Evolutionary conservation across 1,284 basidiomycete species (phyloP).

Genomic region (Rhizoctonia solani): DNA sequence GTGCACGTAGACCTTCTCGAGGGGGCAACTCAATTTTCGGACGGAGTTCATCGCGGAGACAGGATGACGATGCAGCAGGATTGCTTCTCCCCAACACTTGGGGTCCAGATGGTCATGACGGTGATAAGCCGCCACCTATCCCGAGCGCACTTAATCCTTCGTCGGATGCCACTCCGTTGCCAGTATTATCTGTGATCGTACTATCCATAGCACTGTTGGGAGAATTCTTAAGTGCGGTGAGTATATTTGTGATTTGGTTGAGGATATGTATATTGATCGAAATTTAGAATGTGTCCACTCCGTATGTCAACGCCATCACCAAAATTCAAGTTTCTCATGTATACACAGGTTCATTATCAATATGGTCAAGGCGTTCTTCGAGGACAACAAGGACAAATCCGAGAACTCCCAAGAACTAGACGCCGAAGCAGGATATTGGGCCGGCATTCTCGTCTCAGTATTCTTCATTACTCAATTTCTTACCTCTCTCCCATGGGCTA

Average conservation of each 20-base stretch:
- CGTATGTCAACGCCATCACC: conserved; percentile 80
- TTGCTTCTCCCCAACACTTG: conserved; percentile 19
- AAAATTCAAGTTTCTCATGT: conserved; percentile 12
- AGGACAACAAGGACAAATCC: not conserved
- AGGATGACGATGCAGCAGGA: conserved; percentile 23
- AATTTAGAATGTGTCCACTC: conserved; percentile 74
- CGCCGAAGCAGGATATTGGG: conserved; percentile 81
- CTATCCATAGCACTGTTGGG: conserved; percentile 92
- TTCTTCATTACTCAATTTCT: conserved; percentile 89
- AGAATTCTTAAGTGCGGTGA: conserved; percentile 79
- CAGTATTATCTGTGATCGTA: conserved; percentile 86
- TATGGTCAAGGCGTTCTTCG: conserved; percentile 25
- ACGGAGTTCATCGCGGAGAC: conserved; percentile 26
- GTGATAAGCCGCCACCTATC: conserved; percentile 61
- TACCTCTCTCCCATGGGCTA: conserved; percentile 92
- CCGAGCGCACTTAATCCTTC: conserved; percentile 65
- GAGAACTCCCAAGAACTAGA: conserved; percentile 47
- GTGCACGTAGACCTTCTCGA: conserved; percentile 38
- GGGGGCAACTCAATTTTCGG: conserved; percentile 41
- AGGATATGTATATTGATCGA: not conserved
- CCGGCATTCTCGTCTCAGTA: conserved; percentile 76
- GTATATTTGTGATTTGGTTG: not conserved
- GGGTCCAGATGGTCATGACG: not conserved
- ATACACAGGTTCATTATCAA: conserved; percentile 9
- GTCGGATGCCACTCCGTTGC: conserved; percentile 67